Base-by-base conservation (phyloP, 1,284 basidiomycete species). In the Crepidotus sp. region DNA sequence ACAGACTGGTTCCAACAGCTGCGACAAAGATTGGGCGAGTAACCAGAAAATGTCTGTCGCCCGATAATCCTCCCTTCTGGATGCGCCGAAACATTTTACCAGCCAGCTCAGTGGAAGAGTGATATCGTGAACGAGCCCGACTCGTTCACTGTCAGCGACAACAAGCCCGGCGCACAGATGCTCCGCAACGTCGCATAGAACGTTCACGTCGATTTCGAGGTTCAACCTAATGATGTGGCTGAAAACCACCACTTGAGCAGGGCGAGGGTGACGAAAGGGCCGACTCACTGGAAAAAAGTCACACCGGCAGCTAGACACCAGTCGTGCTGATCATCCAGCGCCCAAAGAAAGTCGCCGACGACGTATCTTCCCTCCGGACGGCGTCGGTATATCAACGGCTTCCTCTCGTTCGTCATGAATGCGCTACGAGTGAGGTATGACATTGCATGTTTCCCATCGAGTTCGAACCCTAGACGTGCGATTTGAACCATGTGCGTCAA, bases 61-160 rank as follows among this genome's bases (percentile, higher is more conserved):
- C 2, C 63, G 52, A 15, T 6, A 9, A 13, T n/a, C 19, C 9
- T 11, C 19, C 26, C 35, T 39, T 35, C 46, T 40, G 13, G 18
- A 22, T 11, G 14, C 13, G 7, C 11, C 21, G 15, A 24, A n/a
- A 15, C 43, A 32, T 2, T 52, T 55, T 4, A 60, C 40, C 2
- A 75, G 46, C 74, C 74, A 77, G 40, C 64, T 68, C 4, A 65
- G 62, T 0, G 74, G 75, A 21, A 78, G 61, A 4, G 68, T 67
- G n/a, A 72, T 51, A 8, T 64, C 61, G 36, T 77, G 68, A 0
- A 73, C 54, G 6, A 51, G 56, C 0, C 48, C 51, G 0, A 29
- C 51, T 6, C 54, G 49, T 26, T 58, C 43, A 22, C 57, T 58
- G 36, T 54, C 55, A 2, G 65, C 55, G 0, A 76, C 40, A 3